Evolutionary conservation across 2,329 filamentous ascomycete genomes (phyloP).

Genomic region (Purpureocillium lavendulum): DNA sequence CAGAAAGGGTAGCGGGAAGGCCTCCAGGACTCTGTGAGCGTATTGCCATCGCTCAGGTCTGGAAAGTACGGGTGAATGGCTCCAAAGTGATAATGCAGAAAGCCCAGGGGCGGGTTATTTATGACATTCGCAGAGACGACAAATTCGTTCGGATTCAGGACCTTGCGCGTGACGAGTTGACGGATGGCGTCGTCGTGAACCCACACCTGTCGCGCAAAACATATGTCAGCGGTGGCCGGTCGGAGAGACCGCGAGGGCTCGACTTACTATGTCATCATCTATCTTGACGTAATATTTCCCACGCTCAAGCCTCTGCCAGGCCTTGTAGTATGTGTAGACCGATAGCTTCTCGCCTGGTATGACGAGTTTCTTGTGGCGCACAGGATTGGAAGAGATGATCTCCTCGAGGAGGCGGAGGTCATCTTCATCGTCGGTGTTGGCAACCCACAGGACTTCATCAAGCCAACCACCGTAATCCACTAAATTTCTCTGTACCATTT

Average conservation of each 20-base stretch:
- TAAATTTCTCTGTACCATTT: background rate
- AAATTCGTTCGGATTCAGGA: background rate
- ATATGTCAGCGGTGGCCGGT: background rate
- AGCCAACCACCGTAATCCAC: constrained; percentile 1
- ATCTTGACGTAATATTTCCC: constrained; percentile 3
- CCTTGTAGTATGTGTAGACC: constrained; percentile 1
- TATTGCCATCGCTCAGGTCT: background rate
- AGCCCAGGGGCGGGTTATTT: constrained; percentile 1
- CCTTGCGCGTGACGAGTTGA: background rate
- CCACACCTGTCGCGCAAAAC: background rate
- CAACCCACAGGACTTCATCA: constrained; percentile 1
- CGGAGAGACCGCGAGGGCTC: background rate
- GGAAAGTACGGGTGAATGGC: background rate
- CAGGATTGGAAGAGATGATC: background rate
- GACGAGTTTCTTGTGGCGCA: background rate
- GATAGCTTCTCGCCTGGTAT: background rate
- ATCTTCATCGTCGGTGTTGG: background rate
- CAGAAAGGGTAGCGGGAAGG: background rate
- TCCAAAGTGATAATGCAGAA: background rate
- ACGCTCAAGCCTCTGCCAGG: background rate
- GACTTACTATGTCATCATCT: constrained; percentile 1
- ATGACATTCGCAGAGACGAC: constrained; percentile 1
- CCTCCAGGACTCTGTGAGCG: background rate
- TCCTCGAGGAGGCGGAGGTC: background rate
- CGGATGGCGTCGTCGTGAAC: background rate